Conservation (phyloP, 2,329 filamentous ascomycete species). For the Alternaria solani region DNA sequence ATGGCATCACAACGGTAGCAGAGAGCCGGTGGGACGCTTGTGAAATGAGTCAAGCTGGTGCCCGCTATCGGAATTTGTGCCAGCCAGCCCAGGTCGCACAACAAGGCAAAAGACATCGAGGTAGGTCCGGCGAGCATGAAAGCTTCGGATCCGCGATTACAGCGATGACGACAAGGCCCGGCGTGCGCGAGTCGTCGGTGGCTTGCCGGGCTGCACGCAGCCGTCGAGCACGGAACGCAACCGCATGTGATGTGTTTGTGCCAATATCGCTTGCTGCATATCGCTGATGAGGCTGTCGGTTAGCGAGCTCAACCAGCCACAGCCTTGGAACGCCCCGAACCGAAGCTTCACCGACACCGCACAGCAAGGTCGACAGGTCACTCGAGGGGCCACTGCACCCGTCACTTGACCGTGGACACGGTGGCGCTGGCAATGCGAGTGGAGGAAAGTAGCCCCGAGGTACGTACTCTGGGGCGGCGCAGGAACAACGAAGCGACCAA, state of each 20-base stretch:
- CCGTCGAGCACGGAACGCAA: slow-evolving; percentile 27
- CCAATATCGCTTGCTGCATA: slow-evolving; percentile 38
- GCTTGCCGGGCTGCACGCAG: slow-evolving; percentile 29
- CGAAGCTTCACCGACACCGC: slow-evolving; percentile 25
- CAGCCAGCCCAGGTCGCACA: slow-evolving; percentile 12
- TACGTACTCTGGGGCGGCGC: slow-evolving; percentile 18
- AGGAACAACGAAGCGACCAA: slow-evolving; percentile 11
- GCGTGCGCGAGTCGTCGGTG: slow-evolving; percentile 16
- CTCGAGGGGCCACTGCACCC: slow-evolving; percentile 16
- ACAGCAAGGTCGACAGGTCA: slow-evolving; percentile 23
- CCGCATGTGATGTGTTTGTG: slow-evolving; percentile 28
- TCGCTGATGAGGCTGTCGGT: slow-evolving; percentile 33
- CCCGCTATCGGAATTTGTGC: slow-evolving; percentile 1
- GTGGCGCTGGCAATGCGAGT: slow-evolving; percentile 22
- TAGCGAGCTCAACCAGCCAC: slow-evolving; percentile 22
- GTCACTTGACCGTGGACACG: slow-evolving; percentile 5
- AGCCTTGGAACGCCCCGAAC: slow-evolving; percentile 14
- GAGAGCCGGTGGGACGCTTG: slow-evolving; percentile 15
- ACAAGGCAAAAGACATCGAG: slow-evolving; percentile 17
- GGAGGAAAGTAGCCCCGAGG: slow-evolving; percentile 12
- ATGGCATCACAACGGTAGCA: slow-evolving; percentile 12
- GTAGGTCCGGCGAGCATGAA: slow-evolving; percentile 14
- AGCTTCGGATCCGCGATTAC: slow-evolving; percentile 1
- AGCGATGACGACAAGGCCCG: slow-evolving; percentile 21
- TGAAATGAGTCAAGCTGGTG: slow-evolving; percentile 27